phyloP scores from a whole-genome alignment of 345 rosid species.

The Linum usitatissimum region DNA sequence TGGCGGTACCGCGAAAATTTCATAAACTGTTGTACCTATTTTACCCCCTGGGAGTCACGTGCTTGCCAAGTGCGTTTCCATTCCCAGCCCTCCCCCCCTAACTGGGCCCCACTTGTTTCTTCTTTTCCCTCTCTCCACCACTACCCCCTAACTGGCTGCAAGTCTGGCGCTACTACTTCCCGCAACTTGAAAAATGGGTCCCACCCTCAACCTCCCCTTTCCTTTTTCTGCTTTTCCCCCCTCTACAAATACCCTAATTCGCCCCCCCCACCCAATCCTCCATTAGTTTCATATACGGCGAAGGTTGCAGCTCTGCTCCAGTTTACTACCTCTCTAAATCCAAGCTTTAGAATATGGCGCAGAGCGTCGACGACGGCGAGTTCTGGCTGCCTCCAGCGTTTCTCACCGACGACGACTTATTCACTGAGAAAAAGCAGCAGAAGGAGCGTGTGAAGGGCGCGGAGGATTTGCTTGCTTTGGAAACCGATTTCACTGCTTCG shows the following conservation, averaged over 20 bases:
- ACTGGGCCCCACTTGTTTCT: neutral
- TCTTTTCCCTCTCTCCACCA: neutral
- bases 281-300: neutral
- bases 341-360: constrained; percentile 33
- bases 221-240: neutral
- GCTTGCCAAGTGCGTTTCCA: neutral
- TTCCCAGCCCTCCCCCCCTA: neutral
- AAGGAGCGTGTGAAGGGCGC: neutral
- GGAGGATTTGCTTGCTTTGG: constrained; percentile 10
- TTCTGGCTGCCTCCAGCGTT: constrained; percentile 71
- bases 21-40: too few relatives aligned
- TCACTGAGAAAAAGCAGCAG: constrained; percentile 15
- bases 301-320: neutral
- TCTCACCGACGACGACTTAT: constrained; percentile 49
- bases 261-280: neutral
- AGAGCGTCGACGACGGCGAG: constrained; percentile 49
- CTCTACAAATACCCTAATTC: neutral
- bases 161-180: too few relatives aligned
- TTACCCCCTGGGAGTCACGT: neutral
- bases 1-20: too few relatives aligned
- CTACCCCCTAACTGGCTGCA: neutral
- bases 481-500: constrained; percentile 14
- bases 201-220: neutral
- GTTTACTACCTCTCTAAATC: neutral
- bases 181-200: neutral